These are phyloP conservation scores for Candida taoyuanica DNA, from an alignment of 805 yeast genomes.

Conservation along the genomic window DNA sequence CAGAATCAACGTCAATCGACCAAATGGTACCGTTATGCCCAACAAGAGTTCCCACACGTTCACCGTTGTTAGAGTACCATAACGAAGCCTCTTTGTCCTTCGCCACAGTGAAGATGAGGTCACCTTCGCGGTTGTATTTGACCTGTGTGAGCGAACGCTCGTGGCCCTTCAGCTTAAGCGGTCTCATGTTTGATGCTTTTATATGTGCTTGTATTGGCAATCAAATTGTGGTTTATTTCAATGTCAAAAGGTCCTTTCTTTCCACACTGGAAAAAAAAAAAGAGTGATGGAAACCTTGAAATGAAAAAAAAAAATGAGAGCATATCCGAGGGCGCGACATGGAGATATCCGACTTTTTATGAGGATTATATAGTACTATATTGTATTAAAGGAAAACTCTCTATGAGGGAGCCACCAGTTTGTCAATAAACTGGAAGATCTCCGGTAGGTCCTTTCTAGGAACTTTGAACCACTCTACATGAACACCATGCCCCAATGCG, in stretches of 20 bases:
- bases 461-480: conserved; percentile 26
- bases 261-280: conserved; percentile 1
- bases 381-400: background rate
- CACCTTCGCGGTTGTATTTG: conserved; percentile 94
- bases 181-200: conserved; percentile 45
- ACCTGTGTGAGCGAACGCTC: conserved; percentile 97
- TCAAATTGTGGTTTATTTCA: no score
- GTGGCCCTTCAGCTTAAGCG: conserved; percentile 80
- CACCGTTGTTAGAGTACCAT: conserved; percentile 96
- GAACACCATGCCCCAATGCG: conserved; percentile 15
- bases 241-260: background rate
- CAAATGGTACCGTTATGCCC: conserved; percentile 94
- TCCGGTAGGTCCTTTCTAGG: conserved; percentile 13
- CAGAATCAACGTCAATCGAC: conserved; percentile 82
- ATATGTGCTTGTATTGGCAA: no score
- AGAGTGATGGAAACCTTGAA: background rate
- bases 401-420: conserved; percentile 3
- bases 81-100: conserved; percentile 86
- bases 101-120: conserved; percentile 83
- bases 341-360: no score
- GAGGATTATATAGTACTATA: background rate
- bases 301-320: background rate
- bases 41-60: conserved; percentile 86
- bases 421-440: conserved; percentile 17
- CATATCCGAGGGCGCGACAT: conserved; percentile 3